These are phyloP conservation scores for Arabidopsis hybrid DNA, from an alignment of 441 rosid genomes.

Conservation along the genomic window DNA sequence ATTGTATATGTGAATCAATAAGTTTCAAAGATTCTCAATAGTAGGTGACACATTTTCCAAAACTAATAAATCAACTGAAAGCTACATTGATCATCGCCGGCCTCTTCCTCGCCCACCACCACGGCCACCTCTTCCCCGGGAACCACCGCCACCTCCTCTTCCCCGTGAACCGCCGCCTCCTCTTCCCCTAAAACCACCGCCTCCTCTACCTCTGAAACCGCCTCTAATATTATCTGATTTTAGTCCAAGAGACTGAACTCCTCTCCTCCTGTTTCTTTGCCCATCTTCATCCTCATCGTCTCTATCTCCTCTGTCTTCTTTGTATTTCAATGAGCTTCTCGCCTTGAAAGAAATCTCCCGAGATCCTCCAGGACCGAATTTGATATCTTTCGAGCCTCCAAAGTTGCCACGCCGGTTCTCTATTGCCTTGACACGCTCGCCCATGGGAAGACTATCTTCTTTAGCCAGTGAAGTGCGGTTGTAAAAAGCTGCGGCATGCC, in stretches of 20 bases:
- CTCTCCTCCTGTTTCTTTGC: slow-evolving; percentile 60
- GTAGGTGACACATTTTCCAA: slow-evolving; percentile 5
- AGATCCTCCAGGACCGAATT: slow-evolving; percentile 86
- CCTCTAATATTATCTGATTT: slow-evolving; percentile 62
- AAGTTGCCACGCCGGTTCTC: slow-evolving; percentile 46
- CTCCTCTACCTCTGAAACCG: slow-evolving; percentile 61
- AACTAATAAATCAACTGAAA: background rate
- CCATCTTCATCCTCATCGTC: slow-evolving; percentile 42
- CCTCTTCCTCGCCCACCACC: slow-evolving; percentile 46
- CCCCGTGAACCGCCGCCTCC: slow-evolving; percentile 42
- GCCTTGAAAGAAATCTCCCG: slow-evolving; percentile 78
- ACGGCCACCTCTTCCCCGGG: slow-evolving; percentile 45
- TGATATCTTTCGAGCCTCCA: slow-evolving; percentile 55
- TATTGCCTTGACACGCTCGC: slow-evolving; percentile 79
- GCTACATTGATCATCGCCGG: slow-evolving; percentile 32
- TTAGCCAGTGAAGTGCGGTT: slow-evolving; percentile 61
- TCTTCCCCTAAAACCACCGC: slow-evolving; percentile 53
- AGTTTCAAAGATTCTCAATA: slow-evolving; percentile 26
- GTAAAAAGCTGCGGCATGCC: slow-evolving; percentile 82
- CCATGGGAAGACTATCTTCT: slow-evolving; percentile 81
- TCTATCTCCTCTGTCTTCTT: slow-evolving; percentile 62
- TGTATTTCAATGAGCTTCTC: slow-evolving; percentile 63
- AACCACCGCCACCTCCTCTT: slow-evolving; percentile 42
- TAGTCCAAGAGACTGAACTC: slow-evolving; percentile 74
- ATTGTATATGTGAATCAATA: slow-evolving; percentile 26